Percentiles rank a stretch among this genome's conserved stretches.
Evolutionary conservation across 306 rosid species (phyloP).

Genomic region (Vigna radiata): DNA sequence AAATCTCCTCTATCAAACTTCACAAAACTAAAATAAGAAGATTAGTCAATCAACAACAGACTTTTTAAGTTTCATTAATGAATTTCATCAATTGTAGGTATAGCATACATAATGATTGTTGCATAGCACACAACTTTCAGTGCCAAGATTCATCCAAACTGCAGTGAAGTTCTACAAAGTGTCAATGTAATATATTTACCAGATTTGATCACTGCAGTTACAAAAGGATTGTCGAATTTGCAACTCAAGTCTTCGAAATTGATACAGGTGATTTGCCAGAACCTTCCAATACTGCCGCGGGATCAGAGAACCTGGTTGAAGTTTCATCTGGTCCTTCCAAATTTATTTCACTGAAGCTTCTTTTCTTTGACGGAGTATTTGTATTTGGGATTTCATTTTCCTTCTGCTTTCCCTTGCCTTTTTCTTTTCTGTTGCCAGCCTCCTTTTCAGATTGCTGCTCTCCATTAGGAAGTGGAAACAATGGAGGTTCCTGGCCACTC

Average conservation of each 20-base stretch:
- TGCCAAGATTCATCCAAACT: conserved; percentile 33
- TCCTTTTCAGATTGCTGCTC: conserved; percentile 59
- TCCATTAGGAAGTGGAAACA: conserved; percentile 64
- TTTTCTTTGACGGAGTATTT: conserved; percentile 64
- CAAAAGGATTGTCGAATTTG: conserved; percentile 24
- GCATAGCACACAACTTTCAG: conserved; percentile 33
- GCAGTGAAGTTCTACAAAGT: conserved; percentile 45
- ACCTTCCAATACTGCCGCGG: conserved; percentile 47
- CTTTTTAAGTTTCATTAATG: conserved; percentile 20
- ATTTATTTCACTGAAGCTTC: conserved; percentile 67
- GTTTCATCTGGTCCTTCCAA: conserved; percentile 58
- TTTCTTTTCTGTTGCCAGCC: conserved; percentile 57
- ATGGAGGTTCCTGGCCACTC: conserved; percentile 89
- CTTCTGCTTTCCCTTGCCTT: conserved; percentile 67
- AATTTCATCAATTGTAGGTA: conserved; percentile 26
- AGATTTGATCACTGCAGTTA: conserved; percentile 41
- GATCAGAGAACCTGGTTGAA: conserved; percentile 50
- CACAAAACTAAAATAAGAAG: conserved; percentile 25
- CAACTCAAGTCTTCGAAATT: conserved; percentile 47
- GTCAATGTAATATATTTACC: conserved; percentile 46
- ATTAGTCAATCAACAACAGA: conserved; percentile 13
- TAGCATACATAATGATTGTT: conserved; percentile 22
- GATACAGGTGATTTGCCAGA: conserved; percentile 57
- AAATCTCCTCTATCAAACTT: conserved; percentile 17
- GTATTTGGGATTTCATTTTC: conserved; percentile 54